Evolutionary conservation across 441 rosid genomes (phyloP), one percentile per base, ranked within the genome.

Genomic region (Iberis amara): DNA sequence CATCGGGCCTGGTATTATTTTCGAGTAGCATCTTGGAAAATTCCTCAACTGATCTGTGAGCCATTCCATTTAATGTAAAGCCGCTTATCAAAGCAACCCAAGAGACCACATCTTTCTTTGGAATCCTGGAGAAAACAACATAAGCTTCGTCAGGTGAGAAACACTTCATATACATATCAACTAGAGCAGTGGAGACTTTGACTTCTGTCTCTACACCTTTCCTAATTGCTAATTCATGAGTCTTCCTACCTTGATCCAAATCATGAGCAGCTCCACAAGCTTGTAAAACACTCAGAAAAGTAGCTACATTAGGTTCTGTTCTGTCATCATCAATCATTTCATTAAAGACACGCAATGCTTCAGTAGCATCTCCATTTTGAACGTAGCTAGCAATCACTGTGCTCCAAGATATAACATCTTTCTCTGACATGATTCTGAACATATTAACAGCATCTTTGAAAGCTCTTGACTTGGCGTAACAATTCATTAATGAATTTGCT

Each of bases 151-250:
- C 69, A 1, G 73, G 79, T 38, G 74, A 70, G 63, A 45, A 68
- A 50, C 80, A 76, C 46, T 78, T 78, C 77, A 78, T 72, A 65
- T 81, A 81, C 87, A 81, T 78, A 55, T 78, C 77, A 48, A 78
- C 66, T 2, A 74, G 69, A 40, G 82, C 82, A 12, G 77, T 71
- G 12, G 79, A 68, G 47, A 71, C 66, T 12, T 74, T 71, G 13
- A 65, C 57, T 15, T 79, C 67, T 35, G 62, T 24, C 4, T 68
- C 73, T 23, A 74, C 58, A 38, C 72, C 72, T 63, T 64, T 72
- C 49, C 63, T 52, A 18, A 57, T 44, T 41, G 69, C 68, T 47
- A 76, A 53, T 31, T 76, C 74, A 51, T 79, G 85, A 48, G 60
- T 60, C 47, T 66, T 74, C 73, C 65, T 71, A 47, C 81, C 79